These are phyloP conservation scores for Geosmithia flava DNA, from an alignment of 2,329 filamentous ascomycete species.

Conservation along the genomic window DNA sequence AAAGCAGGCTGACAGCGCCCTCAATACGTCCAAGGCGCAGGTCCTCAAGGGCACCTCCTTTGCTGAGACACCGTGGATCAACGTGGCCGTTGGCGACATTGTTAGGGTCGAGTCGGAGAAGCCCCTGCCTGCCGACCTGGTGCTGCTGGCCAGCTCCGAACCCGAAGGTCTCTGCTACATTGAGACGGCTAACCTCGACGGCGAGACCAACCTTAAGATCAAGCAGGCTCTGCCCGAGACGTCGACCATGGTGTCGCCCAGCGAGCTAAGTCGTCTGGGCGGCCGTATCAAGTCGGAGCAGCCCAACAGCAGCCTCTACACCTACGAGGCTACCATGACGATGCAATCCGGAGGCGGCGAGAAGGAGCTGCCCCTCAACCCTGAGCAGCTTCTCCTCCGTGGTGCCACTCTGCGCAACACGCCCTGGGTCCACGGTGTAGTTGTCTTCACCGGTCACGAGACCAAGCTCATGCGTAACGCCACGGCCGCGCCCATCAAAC, in stretches of 20 bases:
- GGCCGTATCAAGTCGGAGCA: conserved; percentile 89
- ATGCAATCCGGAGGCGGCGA: conserved; percentile 84
- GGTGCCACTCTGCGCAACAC: conserved; percentile 93
- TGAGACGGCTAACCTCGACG: conserved; percentile 93
- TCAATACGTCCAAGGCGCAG: conserved; percentile 79
- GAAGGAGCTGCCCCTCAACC: conserved; percentile 79
- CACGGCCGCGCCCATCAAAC: conserved; percentile 93
- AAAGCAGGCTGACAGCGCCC: conserved; percentile 69
- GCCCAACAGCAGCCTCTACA: conserved; percentile 96
- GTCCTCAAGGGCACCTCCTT: conserved; percentile 78
- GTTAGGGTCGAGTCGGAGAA: conserved; percentile 89
- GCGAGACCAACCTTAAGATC: conserved; percentile 97
- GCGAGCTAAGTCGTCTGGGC: conserved; percentile 72
- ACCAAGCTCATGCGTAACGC: conserved; percentile 99
- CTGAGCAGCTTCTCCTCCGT: conserved; percentile 85
- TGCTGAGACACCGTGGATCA: conserved; percentile 82
- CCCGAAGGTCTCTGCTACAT: conserved; percentile 98
- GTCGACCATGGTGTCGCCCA: conserved; percentile 70
- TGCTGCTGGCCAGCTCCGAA: conserved; percentile 87
- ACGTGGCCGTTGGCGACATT: conserved; percentile 85
- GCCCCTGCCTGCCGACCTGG: conserved; percentile 86
- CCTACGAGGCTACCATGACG: conserved; percentile 91
- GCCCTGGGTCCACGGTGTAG: conserved; percentile 90
- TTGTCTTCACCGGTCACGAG: conserved; percentile 89
- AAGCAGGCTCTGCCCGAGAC: conserved; percentile 96